Evolutionary conservation across 2,329 filamentous ascomycete species (phyloP).

Genomic region (Diplodia intermedia): DNA sequence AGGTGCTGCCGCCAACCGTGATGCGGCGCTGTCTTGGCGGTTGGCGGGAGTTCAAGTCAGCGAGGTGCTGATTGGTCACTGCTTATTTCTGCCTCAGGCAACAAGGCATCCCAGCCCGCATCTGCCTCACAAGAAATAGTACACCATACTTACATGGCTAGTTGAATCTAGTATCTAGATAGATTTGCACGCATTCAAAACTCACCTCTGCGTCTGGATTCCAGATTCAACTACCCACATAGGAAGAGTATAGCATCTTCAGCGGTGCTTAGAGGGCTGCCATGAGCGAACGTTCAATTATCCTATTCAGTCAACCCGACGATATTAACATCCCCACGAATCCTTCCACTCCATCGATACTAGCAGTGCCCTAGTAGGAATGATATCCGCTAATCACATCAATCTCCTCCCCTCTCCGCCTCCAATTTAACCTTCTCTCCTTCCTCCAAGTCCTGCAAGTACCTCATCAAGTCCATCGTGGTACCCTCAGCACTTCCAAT

Average conservation of each 20-base stretch:
- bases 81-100: conserved; percentile 2
- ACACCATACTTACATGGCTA: too few species aligned
- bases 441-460: conserved; percentile 47
- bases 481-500: conserved; percentile 41
- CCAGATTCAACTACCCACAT: too few species aligned
- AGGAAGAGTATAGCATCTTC: too few species aligned
- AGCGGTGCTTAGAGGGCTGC: not conserved
- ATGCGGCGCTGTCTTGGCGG: conserved; percentile 28
- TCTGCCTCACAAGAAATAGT: too few species aligned
- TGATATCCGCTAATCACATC: not conserved
- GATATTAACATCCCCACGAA: too few species aligned
- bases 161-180: too few species aligned
- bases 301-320: not conserved
- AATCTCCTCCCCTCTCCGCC: conserved; percentile 36
- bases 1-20: conserved; percentile 19
- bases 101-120: too few species aligned
- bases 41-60: conserved; percentile 22
- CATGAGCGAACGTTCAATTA: not conserved
- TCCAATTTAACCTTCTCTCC: conserved; percentile 41
- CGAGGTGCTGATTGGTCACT: conserved; percentile 5
- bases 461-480: conserved; percentile 49
- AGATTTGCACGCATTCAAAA: too few species aligned
- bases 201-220: too few species aligned
- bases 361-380: conserved; percentile 3
- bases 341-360: too few species aligned